Base-by-base conservation (phyloP, 192 early-diverging fungal species). In the Rhizoclosmatium globosum region DNA sequence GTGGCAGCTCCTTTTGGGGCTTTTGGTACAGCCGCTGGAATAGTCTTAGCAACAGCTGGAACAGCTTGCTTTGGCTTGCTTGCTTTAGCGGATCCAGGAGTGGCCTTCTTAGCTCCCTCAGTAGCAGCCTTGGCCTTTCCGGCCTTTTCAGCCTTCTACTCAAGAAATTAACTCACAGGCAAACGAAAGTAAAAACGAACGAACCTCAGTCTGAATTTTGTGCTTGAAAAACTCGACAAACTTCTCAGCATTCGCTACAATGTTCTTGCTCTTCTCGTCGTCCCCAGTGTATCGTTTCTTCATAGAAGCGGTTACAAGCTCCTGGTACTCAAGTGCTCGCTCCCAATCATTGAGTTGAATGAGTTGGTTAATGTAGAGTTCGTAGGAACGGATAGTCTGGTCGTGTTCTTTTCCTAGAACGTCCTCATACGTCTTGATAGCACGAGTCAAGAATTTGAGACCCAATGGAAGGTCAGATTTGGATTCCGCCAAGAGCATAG, bases 281-380 rank as follows among this genome's bases (percentile, higher is more conserved):
- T 43, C 50, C 31, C 44, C 39, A 7, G 48, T 0, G 50, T 31
- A 15, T 3, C 21, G 23, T 75, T 46, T 7, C 45, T 41, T 43
- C 7, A 45, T 6, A 56, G 76, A 53, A 0, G 50, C 44, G 6
- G 38, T 13, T 19, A 77, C 43, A 76, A 47, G 6, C 39, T 60
- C 17, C 44, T 46, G 94, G 19, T 83, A 87, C 61, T 87, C 88
- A 68, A 96, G 84, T 15, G 95, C 93, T n/a, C 85, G 88, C 45
- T 88, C 86, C 79, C 93, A 95, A 53, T 95, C 94, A 47, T 91
- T 92, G 45, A 77, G 69, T 21, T 91, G 83, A 19, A 91, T 39
- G 15, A 92, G 88, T n/a, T 90, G 89, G 82, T 95, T 93, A 23
- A 93, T 92, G 71, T 95, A 89, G 44, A 91, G 82, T 70, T 96